A percentile compares a stretch with the other conserved stretches of the same genome.
phyloP scores from a whole-genome alignment of 2,329 filamentous ascomycete genomes.

The Boeremia lycopersici region DNA sequence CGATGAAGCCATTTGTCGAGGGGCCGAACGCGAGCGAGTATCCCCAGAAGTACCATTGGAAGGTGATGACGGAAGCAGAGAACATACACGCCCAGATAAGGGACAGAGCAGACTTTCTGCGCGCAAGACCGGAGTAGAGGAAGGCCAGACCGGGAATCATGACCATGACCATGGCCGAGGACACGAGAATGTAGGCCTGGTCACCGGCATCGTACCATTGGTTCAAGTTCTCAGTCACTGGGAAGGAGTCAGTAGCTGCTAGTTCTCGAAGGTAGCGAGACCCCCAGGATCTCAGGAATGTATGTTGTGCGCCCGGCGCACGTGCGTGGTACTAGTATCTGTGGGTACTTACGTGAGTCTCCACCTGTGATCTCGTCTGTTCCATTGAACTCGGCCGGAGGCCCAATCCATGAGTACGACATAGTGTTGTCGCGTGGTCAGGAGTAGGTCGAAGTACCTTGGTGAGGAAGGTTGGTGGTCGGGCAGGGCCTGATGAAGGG shows the following conservation, averaged over 20 bases:
- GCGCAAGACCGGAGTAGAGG: conserved; percentile 95
- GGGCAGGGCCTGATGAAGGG: conserved; percentile 20
- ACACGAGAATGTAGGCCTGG: conserved; percentile 89
- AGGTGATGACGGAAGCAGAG: conserved; percentile 85
- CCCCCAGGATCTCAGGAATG: neutral
- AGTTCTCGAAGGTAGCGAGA: neutral
- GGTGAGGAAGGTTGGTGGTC: conserved; percentile 15
- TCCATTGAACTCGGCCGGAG: conserved; percentile 56
- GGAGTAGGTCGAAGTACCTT: conserved; percentile 14
- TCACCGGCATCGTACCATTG: conserved; percentile 94
- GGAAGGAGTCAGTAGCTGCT: conserved; percentile 17
- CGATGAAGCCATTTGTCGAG: conserved; percentile 88
- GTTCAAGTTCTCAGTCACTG: conserved; percentile 87
- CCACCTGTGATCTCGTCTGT: conserved; percentile 70
- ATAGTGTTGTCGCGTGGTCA: conserved; percentile 37
- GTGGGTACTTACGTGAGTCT: conserved; percentile 71
- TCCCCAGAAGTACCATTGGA: conserved; percentile 99
- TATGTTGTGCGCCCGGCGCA: conserved; percentile 19
- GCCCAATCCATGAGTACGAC: conserved; percentile 57
- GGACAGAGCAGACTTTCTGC: conserved; percentile 94
- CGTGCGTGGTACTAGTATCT: conserved; percentile 24
- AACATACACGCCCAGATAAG: conserved; percentile 98
- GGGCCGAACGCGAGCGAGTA: conserved; percentile 92
- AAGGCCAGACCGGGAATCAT: conserved; percentile 98
- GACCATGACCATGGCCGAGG: conserved; percentile 89